Evolutionary conservation across 176 grass and related monocot genomes (phyloP), one percentile per base, ranked within the genome.

Genomic region (Oryza meyeriana): DNA sequence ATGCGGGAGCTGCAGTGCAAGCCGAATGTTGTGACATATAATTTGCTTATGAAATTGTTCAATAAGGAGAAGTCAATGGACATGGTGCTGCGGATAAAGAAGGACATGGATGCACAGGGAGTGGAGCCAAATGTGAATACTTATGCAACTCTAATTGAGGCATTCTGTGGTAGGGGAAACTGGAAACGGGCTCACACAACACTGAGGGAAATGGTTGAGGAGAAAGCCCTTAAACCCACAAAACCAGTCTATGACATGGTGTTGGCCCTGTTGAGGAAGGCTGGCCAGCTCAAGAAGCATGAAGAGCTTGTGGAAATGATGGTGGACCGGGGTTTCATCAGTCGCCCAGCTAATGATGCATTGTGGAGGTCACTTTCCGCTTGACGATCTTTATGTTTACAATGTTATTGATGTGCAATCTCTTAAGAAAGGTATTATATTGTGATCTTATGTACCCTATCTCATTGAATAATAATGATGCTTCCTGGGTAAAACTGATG

Each of bases 81-180:
- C 66, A 98, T 98, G 95, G 90, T 98, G 75, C 63, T 93, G 64
- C 87, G 88, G 84, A 93, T 98, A 58, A 98, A 93, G 79, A 91
- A 74, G 71, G 79, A 95, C 67, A 98, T 98, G 92, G 95, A 93
- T 36, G 55, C 30, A 5, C 82, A 98, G 69, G 79, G 87, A 10
- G 76, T 95, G 20, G 92, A 98, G 76, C 92, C 92, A 38, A 98
- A 98, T 10, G 70, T 84, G 32, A 82, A 98, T 68, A 93, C 92
- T 2, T 98, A 91, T 45, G 81, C 76, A 2, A 77, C 80, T 47
- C 86, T 98, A 61, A 88, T 95, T 24, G 86, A 84, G 61, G 79
- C 82, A 57, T 98, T 91, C 75, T 98, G 92, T 13, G 72, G 47
- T 36, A 94, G 88, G 74, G 95, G 95, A 27, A 83, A 95, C 76